phyloP scores from a whole-genome alignment of 192 early-diverging fungal genomes.

The Chytriomyces sp. region DNA sequence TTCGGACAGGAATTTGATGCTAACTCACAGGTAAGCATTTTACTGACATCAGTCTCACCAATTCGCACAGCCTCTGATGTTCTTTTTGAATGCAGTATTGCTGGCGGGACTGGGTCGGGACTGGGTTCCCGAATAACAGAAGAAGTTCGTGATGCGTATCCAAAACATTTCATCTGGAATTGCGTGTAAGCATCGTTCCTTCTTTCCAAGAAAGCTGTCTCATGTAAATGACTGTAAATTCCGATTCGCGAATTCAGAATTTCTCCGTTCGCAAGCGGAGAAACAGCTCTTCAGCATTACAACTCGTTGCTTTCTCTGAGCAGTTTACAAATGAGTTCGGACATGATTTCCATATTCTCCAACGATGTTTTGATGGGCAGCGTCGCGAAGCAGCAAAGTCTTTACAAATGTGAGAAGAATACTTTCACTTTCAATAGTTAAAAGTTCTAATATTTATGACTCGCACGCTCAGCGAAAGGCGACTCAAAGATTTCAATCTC shows the following conservation, averaged over 20 bases:
- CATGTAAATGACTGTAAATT: neutral
- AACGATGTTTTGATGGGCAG: slow-evolving; percentile 43
- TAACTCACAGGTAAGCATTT: slow-evolving; percentile 41
- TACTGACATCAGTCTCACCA: neutral
- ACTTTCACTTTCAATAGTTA: neutral
- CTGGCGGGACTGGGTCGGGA: slow-evolving; percentile 55
- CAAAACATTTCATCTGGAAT: slow-evolving; percentile 36
- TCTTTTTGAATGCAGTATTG: slow-evolving; percentile 26
- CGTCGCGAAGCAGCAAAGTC: slow-evolving; percentile 29
- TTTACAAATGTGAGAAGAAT: neutral
- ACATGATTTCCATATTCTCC: slow-evolving; percentile 40
- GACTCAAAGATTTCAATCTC: slow-evolving; percentile 32
- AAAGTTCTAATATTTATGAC: neutral
- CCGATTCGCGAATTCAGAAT: slow-evolving; percentile 27
- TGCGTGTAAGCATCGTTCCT: slow-evolving; percentile 38
- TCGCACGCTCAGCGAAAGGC: neutral
- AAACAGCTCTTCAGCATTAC: slow-evolving; percentile 55
- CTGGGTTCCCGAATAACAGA: slow-evolving; percentile 51
- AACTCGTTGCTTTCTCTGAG: slow-evolving; percentile 48
- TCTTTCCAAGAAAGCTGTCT: neutral
- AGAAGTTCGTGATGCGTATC: slow-evolving; percentile 43
- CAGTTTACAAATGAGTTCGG: slow-evolving; percentile 43
- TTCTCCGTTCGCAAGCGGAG: slow-evolving; percentile 46
- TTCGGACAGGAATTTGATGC: slow-evolving; percentile 17
- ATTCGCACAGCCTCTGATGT: too few relatives aligned